These are phyloP conservation scores for Boletus rufocinnamomeus DNA, from an alignment of 768 basidiomycete genomes.

Conservation along the genomic window DNA sequence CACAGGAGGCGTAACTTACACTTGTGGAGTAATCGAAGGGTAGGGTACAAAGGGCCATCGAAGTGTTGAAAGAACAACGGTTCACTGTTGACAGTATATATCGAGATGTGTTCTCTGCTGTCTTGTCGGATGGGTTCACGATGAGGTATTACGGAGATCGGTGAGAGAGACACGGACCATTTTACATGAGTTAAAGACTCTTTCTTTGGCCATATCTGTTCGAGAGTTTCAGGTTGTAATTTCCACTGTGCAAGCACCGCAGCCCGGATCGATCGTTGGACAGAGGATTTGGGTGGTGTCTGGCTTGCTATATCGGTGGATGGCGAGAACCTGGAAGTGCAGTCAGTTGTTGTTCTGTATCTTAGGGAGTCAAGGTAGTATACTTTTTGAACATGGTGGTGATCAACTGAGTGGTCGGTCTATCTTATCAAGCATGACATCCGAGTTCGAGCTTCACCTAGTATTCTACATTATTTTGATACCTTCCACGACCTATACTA, in stretches of 20 bases:
- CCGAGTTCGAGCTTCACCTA: slow-evolving; percentile 15
- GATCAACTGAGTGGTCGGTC: slow-evolving; percentile 8
- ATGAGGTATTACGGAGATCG: slow-evolving; percentile 13
- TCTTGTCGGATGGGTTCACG: slow-evolving; percentile 28
- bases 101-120: slow-evolving; percentile 94
- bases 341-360: slow-evolving; percentile 12
- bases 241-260: slow-evolving; percentile 82
- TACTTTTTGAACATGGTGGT: slow-evolving; percentile 78
- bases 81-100: slow-evolving; percentile 85
- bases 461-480: slow-evolving; percentile 32
- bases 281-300: slow-evolving; percentile 90
- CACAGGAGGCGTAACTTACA: slow-evolving; percentile 52
- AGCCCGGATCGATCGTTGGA: slow-evolving; percentile 85
- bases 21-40: slow-evolving; percentile 86
- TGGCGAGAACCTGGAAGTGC: slow-evolving; percentile 57
- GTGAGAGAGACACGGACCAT: slow-evolving; percentile 51
- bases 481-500: slow-evolving; percentile 37
- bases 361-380: slow-evolving; percentile 13
- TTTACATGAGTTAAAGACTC: slow-evolving; percentile 91
- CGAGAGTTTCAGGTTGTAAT: slow-evolving; percentile 76
- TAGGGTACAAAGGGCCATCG: slow-evolving; percentile 91
- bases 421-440: slow-evolving; percentile 18
- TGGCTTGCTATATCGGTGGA: slow-evolving; percentile 85
- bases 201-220: slow-evolving; percentile 98
- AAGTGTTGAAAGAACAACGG: slow-evolving; percentile 96